phyloP scores from a whole-genome alignment of 2,329 filamentous ascomycete species.

The Phoma sp. region DNA sequence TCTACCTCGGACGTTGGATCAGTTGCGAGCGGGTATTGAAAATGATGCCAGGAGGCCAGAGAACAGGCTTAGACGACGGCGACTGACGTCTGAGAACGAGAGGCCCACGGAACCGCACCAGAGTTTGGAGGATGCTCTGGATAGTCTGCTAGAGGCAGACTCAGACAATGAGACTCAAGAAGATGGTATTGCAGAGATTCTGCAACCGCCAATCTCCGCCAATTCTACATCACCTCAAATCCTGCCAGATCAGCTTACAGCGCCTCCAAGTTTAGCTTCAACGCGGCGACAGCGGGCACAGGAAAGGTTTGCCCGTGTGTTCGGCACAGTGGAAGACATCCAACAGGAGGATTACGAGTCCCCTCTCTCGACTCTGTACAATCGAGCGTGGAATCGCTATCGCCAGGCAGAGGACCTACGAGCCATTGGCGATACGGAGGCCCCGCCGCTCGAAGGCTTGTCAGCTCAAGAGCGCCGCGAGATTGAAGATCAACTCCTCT shows the following conservation, averaged over 20 bases:
- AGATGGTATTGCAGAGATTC: not conserved
- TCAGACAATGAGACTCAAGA: conserved; percentile 26
- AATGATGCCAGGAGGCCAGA: conserved; percentile 40
- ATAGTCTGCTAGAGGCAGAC: conserved; percentile 38
- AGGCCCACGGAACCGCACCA: conserved; percentile 32
- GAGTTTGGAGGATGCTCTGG: conserved; percentile 44
- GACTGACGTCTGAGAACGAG: conserved; percentile 32
- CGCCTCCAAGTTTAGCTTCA: conserved; percentile 22
- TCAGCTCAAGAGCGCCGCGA: conserved; percentile 35
- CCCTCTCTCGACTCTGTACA: conserved; percentile 57
- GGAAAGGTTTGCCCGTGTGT: conserved; percentile 46
- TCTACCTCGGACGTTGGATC: conserved; percentile 54
- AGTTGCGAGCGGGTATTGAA: conserved; percentile 45
- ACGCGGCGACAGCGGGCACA: conserved; percentile 30
- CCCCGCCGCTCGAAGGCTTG: conserved; percentile 28
- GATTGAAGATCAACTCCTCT: conserved; percentile 41
- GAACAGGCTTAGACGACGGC: conserved; percentile 35
- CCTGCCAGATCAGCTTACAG: conserved; percentile 1
- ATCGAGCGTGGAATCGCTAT: conserved; percentile 52
- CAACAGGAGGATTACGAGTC: conserved; percentile 55
- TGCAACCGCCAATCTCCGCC: conserved; percentile 1
- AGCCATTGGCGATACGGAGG: conserved; percentile 27
- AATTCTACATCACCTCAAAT: not conserved
- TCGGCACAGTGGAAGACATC: conserved; percentile 56
- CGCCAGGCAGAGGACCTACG: conserved; percentile 49